Conservation (phyloP, 441 rosid species). For the Croton setiger region DNA sequence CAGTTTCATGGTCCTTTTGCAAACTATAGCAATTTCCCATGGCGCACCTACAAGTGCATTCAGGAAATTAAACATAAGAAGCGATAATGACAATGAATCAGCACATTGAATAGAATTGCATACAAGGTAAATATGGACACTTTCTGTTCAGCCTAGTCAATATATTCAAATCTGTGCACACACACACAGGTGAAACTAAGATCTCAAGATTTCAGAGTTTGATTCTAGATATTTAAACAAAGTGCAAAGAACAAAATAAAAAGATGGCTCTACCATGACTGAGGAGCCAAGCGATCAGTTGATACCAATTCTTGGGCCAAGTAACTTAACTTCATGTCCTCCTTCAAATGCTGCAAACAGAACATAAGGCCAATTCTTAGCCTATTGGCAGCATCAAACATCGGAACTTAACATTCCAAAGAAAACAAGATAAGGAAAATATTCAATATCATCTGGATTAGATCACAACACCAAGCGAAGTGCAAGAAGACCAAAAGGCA, state of each 20-base stretch:
- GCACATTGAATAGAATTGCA: neutral
- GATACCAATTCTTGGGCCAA: slow-evolving; percentile 89
- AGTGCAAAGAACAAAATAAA: too few species aligned
- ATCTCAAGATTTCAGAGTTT: too few species aligned
- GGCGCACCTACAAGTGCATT: slow-evolving; percentile 74
- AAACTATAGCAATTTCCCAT: slow-evolving; percentile 97
- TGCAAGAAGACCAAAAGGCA: neutral
- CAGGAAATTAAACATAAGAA: slow-evolving; percentile 1
- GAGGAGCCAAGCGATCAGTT: slow-evolving; percentile 95
- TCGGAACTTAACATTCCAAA: neutral
- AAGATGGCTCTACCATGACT: slow-evolving; percentile 63
- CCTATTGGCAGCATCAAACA: neutral
- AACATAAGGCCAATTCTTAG: slow-evolving; percentile 8
- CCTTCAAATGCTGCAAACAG: slow-evolving; percentile 88
- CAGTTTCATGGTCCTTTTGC: slow-evolving; percentile 98
- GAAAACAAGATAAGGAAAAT: neutral
- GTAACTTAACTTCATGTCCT: slow-evolving; percentile 96
- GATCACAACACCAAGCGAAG: neutral
- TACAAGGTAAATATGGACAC: neutral
- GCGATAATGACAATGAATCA: slow-evolving; percentile 5
- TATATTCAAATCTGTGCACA: too few species aligned
- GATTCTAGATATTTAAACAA: too few species aligned
- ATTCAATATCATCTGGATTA: neutral
- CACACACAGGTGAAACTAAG: too few species aligned
- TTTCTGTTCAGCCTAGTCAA: neutral